A percentile compares a stretch with the other conserved stretches of the same genome.
These are phyloP conservation scores for Colletotrichum ledebouriae DNA, from an alignment of 2,329 filamentous ascomycete species.

Conservation along the genomic window DNA sequence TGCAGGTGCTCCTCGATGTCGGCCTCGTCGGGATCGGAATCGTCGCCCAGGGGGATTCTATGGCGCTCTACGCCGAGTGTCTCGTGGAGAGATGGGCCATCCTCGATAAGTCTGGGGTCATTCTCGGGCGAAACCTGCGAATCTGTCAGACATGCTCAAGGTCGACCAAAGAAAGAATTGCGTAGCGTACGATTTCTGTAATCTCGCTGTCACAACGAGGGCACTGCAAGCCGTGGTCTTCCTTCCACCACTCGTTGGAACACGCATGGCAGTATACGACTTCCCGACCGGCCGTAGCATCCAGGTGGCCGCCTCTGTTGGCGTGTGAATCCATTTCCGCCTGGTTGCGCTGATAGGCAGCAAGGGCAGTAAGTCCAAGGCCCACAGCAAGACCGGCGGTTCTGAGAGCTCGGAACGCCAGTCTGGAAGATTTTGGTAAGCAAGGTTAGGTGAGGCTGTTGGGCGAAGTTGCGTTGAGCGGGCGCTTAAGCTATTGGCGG, in stretches of 20 bases:
- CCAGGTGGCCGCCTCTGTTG: constrained; percentile 57
- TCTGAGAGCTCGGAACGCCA: constrained; percentile 70
- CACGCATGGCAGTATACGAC: constrained; percentile 91
- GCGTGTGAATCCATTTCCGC: constrained; percentile 55
- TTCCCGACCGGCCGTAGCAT: constrained; percentile 69
- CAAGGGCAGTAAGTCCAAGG: constrained; percentile 70
- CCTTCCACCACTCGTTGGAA: constrained; percentile 82
- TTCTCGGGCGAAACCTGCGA: constrained; percentile 66
- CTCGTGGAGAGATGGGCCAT: constrained; percentile 44
- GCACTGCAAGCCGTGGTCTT: constrained; percentile 77
- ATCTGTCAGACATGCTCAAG: constrained; percentile 45
- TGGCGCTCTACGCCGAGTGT: constrained; percentile 35
- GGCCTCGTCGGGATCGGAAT: constrained; percentile 71
- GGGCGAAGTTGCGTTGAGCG: not conserved
- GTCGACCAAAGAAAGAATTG: too few relatives aligned
- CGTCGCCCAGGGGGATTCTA: constrained; percentile 50
- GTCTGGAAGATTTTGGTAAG: constrained; percentile 52
- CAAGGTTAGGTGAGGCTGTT: constrained; percentile 1
- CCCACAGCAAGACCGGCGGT: constrained; percentile 68
- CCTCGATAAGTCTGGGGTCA: constrained; percentile 69
- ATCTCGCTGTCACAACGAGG: constrained; percentile 83
- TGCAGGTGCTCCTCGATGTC: constrained; percentile 68
- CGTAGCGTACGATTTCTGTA: constrained; percentile 82
- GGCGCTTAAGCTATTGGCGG: constrained; percentile 7
- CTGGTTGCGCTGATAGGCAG: constrained; percentile 65